Base-by-base conservation (phyloP, 2,329 filamentous ascomycete species). In the Botryotinia calthae region DNA sequence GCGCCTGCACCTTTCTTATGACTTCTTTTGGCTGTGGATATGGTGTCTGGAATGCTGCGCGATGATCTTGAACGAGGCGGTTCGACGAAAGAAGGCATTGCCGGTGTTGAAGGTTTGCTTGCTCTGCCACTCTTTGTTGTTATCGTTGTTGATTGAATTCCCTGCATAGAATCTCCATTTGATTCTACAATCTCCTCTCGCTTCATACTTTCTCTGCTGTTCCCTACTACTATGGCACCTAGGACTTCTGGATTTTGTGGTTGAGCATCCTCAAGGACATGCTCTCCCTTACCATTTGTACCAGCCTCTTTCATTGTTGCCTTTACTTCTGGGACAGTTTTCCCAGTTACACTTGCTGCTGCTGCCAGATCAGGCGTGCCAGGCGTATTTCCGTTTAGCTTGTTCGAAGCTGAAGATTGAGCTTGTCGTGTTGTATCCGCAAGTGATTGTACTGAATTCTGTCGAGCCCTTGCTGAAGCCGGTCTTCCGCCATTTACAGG, bases 391-490 rank as follows among this genome's bases (percentile, higher is more conserved):
- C 87, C 87, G 78, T 89, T 92, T 25, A 86, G 83, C 76, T 89
- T 91, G 76, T 85, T 90, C 4, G 90, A 88, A 18, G 88, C 84
- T 2, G 89, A 87, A 2, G 90, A 89, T 8, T 86, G 82, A 2
- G 90, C 88, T 51, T 88, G 85, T 72, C 86, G 85, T 71, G 82
- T 79, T 75, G 85, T 86, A 74, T 93, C 89, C 48, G 84, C 83
- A 69, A 82, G 84, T n/a, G 87, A 87, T 73, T 89, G 87, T 71
- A 88, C 87, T 25, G 92, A 93, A 79, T 92, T 95, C 80, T 94
- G 93, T 79, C 94, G 90, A 54, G 89, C 89, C 76, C 93, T 89
- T 9, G 91, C 89, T 8, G 91, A 90, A 68, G 88, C 86, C 20
- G 93, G 90, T 61, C 91, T 88, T 73, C 88, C 84, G 44, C 83